phyloP scores from a whole-genome alignment of 495 filamentous ascomycete species.

The Evernia prunastri region DNA sequence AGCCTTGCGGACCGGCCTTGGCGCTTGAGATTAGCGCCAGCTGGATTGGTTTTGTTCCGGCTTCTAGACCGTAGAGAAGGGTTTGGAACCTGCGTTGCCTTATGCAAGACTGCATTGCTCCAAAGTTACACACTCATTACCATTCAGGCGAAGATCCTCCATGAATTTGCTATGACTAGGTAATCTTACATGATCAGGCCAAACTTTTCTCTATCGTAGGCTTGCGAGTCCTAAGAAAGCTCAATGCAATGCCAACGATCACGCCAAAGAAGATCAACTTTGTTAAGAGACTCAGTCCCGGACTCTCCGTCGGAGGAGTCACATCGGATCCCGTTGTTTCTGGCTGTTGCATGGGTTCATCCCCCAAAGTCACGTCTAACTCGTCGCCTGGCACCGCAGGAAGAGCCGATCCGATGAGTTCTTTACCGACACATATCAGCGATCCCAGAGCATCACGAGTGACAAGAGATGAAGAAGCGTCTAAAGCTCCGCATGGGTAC shows the following conservation, averaged over 20 bases:
- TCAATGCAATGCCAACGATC: constrained; percentile 35
- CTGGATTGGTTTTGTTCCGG: neutral
- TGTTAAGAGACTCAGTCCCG: constrained; percentile 32
- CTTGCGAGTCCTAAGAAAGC: constrained; percentile 35
- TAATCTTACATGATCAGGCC: constrained; percentile 32
- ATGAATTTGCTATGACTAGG: constrained; percentile 14
- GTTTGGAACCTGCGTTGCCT: neutral
- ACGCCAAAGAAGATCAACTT: constrained; percentile 40
- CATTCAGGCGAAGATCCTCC: neutral
- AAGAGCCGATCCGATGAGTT: constrained; percentile 31
- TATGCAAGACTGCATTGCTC: constrained; percentile 1
- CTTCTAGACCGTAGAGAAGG: neutral
- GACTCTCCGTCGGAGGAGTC: constrained; percentile 25
- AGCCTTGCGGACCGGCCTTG: constrained; percentile 6
- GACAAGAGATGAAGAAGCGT: constrained; percentile 31
- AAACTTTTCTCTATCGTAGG: constrained; percentile 35
- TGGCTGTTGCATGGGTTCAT: constrained; percentile 18
- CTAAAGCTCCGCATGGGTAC: constrained; percentile 97
- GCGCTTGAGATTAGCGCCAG: neutral
- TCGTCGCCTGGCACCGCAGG: constrained; percentile 32
- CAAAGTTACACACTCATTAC: neutral
- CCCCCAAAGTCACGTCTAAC: constrained; percentile 34
- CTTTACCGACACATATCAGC: constrained; percentile 38
- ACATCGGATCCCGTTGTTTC: constrained; percentile 24
- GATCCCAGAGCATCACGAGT: constrained; percentile 26